Evolutionary conservation across 1,284 basidiomycete species (phyloP).

Genomic region (Rhizopogon hawkerae): DNA sequence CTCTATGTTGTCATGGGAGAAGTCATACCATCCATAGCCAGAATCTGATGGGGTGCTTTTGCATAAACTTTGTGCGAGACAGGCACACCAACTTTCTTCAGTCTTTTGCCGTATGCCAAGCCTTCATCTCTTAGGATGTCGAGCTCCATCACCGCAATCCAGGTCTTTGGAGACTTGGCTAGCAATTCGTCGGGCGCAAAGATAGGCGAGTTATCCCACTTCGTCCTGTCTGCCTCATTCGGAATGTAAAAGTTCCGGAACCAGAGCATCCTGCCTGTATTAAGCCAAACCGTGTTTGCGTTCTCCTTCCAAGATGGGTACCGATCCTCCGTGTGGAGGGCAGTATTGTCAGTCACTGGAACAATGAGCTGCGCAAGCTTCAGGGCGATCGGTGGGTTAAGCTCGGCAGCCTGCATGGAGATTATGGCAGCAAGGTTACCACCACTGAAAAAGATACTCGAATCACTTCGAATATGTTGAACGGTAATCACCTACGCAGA

Average conservation of each 20-base stretch:
- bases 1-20: not conserved
- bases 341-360: conserved; percentile 30
- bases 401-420: conserved; percentile 38
- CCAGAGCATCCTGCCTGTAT: conserved; percentile 44
- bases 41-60: conserved; percentile 40
- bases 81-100: conserved; percentile 36
- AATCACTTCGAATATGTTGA: not conserved
- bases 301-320: conserved; percentile 44
- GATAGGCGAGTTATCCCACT: conserved; percentile 46
- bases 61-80: conserved; percentile 38
- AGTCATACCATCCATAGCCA: conserved; percentile 41
- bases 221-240: conserved; percentile 33
- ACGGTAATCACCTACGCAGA: conserved; percentile 33
- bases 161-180: conserved; percentile 35
- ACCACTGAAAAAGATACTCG: conserved; percentile 29
- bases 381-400: conserved; percentile 34
- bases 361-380: conserved; percentile 40
- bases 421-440: conserved; percentile 46
- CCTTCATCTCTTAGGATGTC: conserved; percentile 50
- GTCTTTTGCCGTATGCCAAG: conserved; percentile 40
- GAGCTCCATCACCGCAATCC: conserved; percentile 43
- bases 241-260: conserved; percentile 44
- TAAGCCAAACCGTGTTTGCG: conserved; percentile 37
- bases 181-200: conserved; percentile 42
- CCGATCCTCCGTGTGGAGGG: conserved; percentile 22